Evolutionary conservation across 2,329 filamentous ascomycete genomes (phyloP), one percentile per base, ranked within the genome.

Genomic region (Sporothrix variecibatus): DNA sequence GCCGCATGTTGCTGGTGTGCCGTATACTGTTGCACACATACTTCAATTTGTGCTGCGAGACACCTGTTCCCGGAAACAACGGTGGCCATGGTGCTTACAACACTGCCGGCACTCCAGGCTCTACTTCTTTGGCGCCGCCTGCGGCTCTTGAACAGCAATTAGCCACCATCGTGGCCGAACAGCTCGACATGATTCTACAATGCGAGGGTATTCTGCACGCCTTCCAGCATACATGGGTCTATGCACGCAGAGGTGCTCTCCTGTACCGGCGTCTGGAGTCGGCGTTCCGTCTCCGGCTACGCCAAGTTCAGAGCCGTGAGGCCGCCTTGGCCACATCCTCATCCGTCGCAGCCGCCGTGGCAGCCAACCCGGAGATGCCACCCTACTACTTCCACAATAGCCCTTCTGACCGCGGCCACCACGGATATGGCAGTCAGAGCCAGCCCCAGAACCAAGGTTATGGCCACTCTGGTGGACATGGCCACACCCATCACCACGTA

Each of bases 1-100:
- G 80, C 72, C 81, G 83, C 3, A 75, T 84, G 15, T 78, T 84
- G 8, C 81, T 82, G 17, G 80, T 83, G 8, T 80, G 81, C 4
- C 71, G 83, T 26, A 77, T 84, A 6, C 73, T 84, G 26, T 78
- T 84, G 74, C 82, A 83, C 73, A 75, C 77, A 62, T 77, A 75
- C 38, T 67, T 75, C 28, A 72, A 69, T 23, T 26, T 72, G 20
- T 74, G 73, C 38, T 40, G 46, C 17, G 60, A 28, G 4, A 46
- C 38, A 1, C 62, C n/a, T 23, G 12, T 15, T 11, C 7, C 40
- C 15, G 15, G 58, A 3, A n/a, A 26, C 28, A 51, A 40, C 20
- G 43, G 26, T 26, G 20, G 43, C 26, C 26, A 51, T 9, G 43
- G 65, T 20, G 43, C 17, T 15, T 68, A 49, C 28, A 43, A 17